Base-by-base conservation (phyloP, 164 flowering plant species). In the Warburgia ugandensis region DNA sequence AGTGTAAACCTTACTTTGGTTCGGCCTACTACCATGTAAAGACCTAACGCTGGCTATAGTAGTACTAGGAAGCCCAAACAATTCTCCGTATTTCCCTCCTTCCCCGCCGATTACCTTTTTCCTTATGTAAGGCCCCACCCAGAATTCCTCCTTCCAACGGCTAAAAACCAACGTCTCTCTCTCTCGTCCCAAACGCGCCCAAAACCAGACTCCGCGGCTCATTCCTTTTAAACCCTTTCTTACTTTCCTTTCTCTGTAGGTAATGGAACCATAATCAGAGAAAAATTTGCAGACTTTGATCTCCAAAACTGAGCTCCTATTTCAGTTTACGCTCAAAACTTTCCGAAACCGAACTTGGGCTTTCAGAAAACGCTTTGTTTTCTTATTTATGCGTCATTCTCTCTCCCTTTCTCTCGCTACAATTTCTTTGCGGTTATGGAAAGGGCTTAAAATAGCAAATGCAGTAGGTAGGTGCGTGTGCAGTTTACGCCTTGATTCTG, bases 131-230 rank as follows among this genome's bases (percentile, higher is more conserved):
- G 29, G 41, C 29, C 45, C 50, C 42, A 31, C 27, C 42, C 8
- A n/a, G n/a, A n/a, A n/a, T n/a, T n/a, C n/a, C n/a, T n/a, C n/a
- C 31, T 26, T 49, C 12, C 57, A 65, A 66, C 70, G 70, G 70
- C 58, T 56, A 31, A 29, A 66, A 51, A 4, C 70, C 62, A 66
- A 66, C 70, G 65, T 60, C 70, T 66, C 54, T 43, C 52, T 46
- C 45, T 25, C 13, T 27, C 16, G 30, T 20, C 20, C 38, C 2
- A 2, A 9, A 22, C 33, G 2, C 41, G 41, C 41, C 17, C 41
- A 40, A 23, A 31, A 33, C 42, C 59, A 23, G 25, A 44, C 42
- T 9, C 30, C 4, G 40, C 22, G n/a, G n/a, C n/a, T n/a, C n/a
- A 32, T 28, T 16, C 16, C 32, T 37, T 37, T 45, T 10, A 2